Evolutionary conservation across 2,329 filamentous ascomycete genomes (phyloP), one percentile per base, ranked within the genome.

Genomic region (Xylariaceae sp.): DNA sequence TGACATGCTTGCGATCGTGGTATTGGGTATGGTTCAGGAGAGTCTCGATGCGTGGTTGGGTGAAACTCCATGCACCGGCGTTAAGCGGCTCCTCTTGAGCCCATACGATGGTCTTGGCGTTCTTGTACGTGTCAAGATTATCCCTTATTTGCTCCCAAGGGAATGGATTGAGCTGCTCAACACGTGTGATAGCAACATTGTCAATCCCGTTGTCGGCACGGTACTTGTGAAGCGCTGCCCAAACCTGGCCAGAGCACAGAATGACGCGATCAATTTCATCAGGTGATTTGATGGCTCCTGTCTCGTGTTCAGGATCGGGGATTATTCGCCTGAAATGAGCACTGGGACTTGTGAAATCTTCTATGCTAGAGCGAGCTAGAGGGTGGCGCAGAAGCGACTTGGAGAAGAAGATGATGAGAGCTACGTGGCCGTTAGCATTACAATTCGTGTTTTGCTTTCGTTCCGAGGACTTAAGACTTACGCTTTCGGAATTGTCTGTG

Each of bases 401-500:
- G 69, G 91, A 96, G 85, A 99, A 99, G 89, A 99, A 99, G 67
- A 97, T 89, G 70, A 98, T 83, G 54, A 99, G 86, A 67, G 95
- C 91, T 93, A 69, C 20, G 49, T 37, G 40, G 40, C 29, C 37
- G 56, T 73, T 64, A 73, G 70, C 51, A 52, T 18, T 32, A 52
- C 20, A 18, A 44, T 20, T 32, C 18, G 3, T 21, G 37, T 44
- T n/a, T 26, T 16, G 41, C 3, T 42, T 6, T 32, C 41, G 20
- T 40, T 48, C 44, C 58, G 69, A 60, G 67, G 67, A 65, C 90
- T 86, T 83, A 95, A 67, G 67, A 65, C 90, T 86, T 83, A 95
- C 91, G 95, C 83, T 99, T 99, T 79, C 95, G 88, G 89, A 99
- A 99, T 74, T 99, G 93, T 71, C 95, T 87, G 83, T 98, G 93